phyloP scores from a whole-genome alignment of 1,284 basidiomycete species.

The Fomitiporia mediterranea region DNA sequence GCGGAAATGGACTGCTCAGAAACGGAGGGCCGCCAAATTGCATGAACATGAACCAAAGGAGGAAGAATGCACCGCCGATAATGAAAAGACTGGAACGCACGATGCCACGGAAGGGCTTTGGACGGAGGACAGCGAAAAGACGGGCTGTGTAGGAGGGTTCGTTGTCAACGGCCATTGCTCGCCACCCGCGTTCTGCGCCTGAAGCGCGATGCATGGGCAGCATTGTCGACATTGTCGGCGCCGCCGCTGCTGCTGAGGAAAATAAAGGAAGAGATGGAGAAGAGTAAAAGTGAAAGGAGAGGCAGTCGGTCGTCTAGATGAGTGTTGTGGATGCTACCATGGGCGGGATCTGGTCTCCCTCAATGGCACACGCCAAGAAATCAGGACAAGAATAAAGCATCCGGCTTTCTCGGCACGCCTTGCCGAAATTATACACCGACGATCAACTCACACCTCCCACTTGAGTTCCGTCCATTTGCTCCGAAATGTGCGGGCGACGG shows the following conservation, averaged over 20 bases:
- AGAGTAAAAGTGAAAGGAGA: too few relatives aligned
- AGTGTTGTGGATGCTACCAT: too few relatives aligned
- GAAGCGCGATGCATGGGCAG: constrained; percentile 8
- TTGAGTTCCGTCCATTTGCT: too few relatives aligned
- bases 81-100: constrained; percentile 6
- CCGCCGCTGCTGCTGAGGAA: not conserved
- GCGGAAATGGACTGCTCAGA: constrained; percentile 2
- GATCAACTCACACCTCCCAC: too few relatives aligned
- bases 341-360: too few relatives aligned
- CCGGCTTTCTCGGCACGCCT: too few relatives aligned
- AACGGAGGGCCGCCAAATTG: constrained; percentile 9
- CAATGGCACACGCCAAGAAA: too few relatives aligned
- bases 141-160: not conserved
- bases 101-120: constrained; percentile 4
- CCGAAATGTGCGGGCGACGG: too few relatives aligned
- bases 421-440: too few relatives aligned
- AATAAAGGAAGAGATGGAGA: too few relatives aligned
- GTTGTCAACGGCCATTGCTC: constrained; percentile 9
- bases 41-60: constrained; percentile 12
- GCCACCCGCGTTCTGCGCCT: constrained; percentile 8
- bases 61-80: not conserved
- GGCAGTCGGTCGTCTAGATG: too few relatives aligned
- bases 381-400: too few relatives aligned
- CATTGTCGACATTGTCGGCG: constrained; percentile 1
- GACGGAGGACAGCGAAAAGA: constrained; percentile 4